Conservation (phyloP, 2,329 filamentous ascomycete species). For the Lasiodiplodia gonubiensis region DNA sequence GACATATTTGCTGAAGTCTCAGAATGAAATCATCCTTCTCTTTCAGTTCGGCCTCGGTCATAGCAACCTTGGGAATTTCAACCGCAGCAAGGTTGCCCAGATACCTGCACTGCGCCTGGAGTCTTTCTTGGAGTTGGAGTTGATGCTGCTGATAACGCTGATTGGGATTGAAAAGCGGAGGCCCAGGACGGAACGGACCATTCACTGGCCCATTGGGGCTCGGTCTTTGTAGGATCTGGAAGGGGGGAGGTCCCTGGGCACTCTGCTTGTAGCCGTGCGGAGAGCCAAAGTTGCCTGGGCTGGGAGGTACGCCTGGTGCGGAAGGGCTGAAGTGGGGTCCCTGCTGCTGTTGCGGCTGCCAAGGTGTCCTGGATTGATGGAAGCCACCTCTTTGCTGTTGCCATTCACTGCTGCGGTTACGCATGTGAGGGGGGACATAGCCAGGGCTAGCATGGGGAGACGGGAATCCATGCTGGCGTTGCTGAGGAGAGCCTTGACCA, state of each 20-base stretch:
- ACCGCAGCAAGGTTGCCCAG: constrained; percentile 50
- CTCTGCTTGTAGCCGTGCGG: constrained; percentile 4
- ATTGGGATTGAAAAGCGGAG: constrained; percentile 18
- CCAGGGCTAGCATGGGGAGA: constrained; percentile 9
- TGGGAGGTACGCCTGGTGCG: background rate
- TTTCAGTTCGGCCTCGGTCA: constrained; percentile 65
- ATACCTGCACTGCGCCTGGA: constrained; percentile 47
- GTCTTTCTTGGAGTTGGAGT: constrained; percentile 27
- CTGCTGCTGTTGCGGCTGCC: constrained; percentile 9
- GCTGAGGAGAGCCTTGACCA: constrained; percentile 9
- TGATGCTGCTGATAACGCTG: constrained; percentile 15
- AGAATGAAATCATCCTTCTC: constrained; percentile 74
- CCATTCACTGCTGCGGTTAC: constrained; percentile 6
- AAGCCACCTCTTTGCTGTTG: constrained; percentile 15
- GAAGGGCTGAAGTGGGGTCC: background rate
- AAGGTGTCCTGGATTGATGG: constrained; percentile 3
- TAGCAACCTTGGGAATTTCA: constrained; percentile 66
- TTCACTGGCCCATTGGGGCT: constrained; percentile 1
- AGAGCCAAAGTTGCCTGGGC: background rate
- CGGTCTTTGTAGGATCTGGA: constrained; percentile 7
- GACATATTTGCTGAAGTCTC: constrained; percentile 69
- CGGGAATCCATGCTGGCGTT: constrained; percentile 7
- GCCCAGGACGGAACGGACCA: constrained; percentile 1
- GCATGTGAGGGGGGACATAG: constrained; percentile 22
- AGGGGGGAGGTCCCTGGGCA: background rate